A percentile compares a stretch with the other conserved stretches of the same genome.
These are phyloP conservation scores for Moesziomyces parantarcticus DNA, from an alignment of 1,284 basidiomycete species.

Conservation along the genomic window DNA sequence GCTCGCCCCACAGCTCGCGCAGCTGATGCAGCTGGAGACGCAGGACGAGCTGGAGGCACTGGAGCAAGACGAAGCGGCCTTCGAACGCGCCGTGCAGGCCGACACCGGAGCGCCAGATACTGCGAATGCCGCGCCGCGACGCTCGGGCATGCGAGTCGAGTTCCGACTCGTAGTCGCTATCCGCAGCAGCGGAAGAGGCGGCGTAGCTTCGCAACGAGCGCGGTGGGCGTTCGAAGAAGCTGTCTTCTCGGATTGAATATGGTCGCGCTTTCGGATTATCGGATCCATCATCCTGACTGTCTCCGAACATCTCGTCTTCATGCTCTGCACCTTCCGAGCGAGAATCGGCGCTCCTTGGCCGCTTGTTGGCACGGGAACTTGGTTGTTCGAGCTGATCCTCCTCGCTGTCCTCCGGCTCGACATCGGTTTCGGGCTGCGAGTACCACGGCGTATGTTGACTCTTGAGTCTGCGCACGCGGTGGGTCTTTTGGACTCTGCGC, in stretches of 20 bases:
- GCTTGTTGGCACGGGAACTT: slow-evolving; percentile 11
- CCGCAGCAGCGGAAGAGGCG: slow-evolving; percentile 26
- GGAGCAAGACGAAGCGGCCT: slow-evolving; percentile 43
- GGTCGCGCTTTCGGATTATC: slow-evolving; percentile 2
- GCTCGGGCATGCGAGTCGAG: slow-evolving; percentile 21
- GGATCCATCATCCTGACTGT: slow-evolving; percentile 7
- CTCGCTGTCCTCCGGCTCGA: slow-evolving; percentile 41
- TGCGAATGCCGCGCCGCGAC: slow-evolving; percentile 23
- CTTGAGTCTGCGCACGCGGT: slow-evolving; percentile 35
- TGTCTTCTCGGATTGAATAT: slow-evolving; percentile 32
- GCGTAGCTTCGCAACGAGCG: slow-evolving; percentile 30
- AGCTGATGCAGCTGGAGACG: slow-evolving; percentile 54
- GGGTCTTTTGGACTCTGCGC: slow-evolving; percentile 16
- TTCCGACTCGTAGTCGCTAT: slow-evolving; percentile 32
- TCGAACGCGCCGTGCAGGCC: slow-evolving; percentile 39
- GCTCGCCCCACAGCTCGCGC: slow-evolving; percentile 29
- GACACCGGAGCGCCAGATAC: slow-evolving; percentile 37
- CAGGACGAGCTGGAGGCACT: slow-evolving; percentile 56
- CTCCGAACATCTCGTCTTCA: slow-evolving; percentile 1
- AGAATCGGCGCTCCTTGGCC: slow-evolving; percentile 10
- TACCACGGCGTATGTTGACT: slow-evolving; percentile 40
- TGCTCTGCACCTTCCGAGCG: slow-evolving; percentile 17
- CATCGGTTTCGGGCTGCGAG: slow-evolving; percentile 38
- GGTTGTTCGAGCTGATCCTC: slow-evolving; percentile 26
- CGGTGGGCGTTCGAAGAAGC: slow-evolving; percentile 30